Percentiles rank a stretch among this genome's conserved stretches.
Evolutionary conservation across 805 yeast genomes (phyloP).

Genomic region (Starmerella cellae): DNA sequence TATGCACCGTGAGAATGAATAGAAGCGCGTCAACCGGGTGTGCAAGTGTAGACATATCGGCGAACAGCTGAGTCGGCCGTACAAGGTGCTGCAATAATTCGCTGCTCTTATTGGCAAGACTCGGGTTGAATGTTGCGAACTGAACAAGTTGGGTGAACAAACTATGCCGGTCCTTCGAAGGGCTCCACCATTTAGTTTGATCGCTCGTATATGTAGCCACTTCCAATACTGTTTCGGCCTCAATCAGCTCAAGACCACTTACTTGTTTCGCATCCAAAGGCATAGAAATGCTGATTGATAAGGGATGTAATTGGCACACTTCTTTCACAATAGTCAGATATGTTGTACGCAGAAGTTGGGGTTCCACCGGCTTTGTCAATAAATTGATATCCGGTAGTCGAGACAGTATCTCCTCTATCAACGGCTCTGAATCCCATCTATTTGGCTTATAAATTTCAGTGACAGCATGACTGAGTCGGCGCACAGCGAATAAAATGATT

Average conservation of each 20-base stretch:
- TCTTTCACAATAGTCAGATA: constrained; percentile 10
- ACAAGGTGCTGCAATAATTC: constrained; percentile 39
- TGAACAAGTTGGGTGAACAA: constrained; percentile 54
- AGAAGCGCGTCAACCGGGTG: constrained; percentile 47
- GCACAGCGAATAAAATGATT: constrained; percentile 40
- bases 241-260: constrained; percentile 19
- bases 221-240: constrained; percentile 38
- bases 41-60: constrained; percentile 29
- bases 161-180: constrained; percentile 36
- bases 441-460: constrained; percentile 27
- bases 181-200: constrained; percentile 71
- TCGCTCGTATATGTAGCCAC: constrained; percentile 41
- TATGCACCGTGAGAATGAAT: constrained; percentile 32
- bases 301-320: constrained; percentile 9
- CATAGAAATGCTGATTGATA: constrained; percentile 3
- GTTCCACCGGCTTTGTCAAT: constrained; percentile 10
- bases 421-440: constrained; percentile 32
- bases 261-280: constrained; percentile 12
- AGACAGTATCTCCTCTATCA: constrained; percentile 22
- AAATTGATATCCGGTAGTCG: constrained; percentile 27
- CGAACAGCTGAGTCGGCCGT: constrained; percentile 42
- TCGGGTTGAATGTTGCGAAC: constrained; percentile 31
- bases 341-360: constrained; percentile 12
- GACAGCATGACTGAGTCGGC: constrained; percentile 38
- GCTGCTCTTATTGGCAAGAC: constrained; percentile 34